phyloP scores from a whole-genome alignment of 306 rosid genomes.

The Quercus variabilis region DNA sequence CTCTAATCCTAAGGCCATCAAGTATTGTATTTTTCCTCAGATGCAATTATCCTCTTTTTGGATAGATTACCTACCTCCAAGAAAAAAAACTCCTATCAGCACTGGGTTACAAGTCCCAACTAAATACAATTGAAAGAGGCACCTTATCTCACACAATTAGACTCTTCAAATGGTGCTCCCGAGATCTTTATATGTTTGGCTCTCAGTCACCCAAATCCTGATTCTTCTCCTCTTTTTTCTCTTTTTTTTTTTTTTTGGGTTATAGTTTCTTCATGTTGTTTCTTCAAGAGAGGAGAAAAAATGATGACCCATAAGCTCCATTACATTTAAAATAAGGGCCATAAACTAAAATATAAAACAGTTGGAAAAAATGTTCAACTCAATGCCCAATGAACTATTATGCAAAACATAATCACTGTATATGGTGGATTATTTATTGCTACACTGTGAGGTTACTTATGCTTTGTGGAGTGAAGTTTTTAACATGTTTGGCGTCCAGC shows the following conservation, averaged over 20 bases:
- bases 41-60: not conserved
- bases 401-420: not conserved
- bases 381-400: not conserved
- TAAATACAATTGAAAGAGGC: not conserved
- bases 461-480: too few species aligned
- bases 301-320: not conserved
- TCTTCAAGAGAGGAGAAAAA: not conserved
- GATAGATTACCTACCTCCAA: not conserved
- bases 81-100: not conserved
- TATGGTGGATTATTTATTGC: too few species aligned
- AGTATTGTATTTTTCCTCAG: not conserved
- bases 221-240: not conserved
- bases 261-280: not conserved
- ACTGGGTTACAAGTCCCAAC: not conserved
- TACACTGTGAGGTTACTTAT: too few species aligned
- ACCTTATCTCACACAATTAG: not conserved
- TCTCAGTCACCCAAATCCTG: not conserved
- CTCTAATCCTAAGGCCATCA: not conserved
- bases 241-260: not conserved
- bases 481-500: too few species aligned
- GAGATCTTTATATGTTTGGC: not conserved
- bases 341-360: not conserved
- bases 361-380: not conserved
- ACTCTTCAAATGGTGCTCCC: not conserved
- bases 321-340: not conserved